Evolutionary conservation across 176 grass and related monocot species (phyloP).

Genomic region (Oropetium thomaeum): DNA sequence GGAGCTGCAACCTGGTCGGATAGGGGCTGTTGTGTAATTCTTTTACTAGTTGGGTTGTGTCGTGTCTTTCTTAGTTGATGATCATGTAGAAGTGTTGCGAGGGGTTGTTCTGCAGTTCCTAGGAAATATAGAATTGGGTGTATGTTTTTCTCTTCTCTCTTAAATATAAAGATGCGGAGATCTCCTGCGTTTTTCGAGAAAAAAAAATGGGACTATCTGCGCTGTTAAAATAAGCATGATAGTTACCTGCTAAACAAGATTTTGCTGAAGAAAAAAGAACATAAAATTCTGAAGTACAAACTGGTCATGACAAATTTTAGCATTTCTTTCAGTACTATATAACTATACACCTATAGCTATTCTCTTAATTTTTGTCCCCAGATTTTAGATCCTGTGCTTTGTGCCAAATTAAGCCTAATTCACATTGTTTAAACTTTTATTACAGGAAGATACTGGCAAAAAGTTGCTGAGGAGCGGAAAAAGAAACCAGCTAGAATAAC

Average conservation of each 20-base stretch:
- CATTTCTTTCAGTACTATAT: background rate
- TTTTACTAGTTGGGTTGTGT: no score
- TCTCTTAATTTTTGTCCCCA: background rate
- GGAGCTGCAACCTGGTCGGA: no score
- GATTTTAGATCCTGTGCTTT: background rate
- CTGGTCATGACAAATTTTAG: background rate
- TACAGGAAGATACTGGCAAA: slow-evolving; percentile 92
- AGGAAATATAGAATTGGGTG: no score
- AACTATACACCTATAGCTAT: background rate
- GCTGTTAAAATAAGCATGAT: background rate
- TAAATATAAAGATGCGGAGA: no score
- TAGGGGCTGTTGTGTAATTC: no score
- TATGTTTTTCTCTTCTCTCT: no score
- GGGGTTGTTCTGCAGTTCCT: no score
- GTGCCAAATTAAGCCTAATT: background rate
- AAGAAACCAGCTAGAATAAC: slow-evolving; percentile 93
- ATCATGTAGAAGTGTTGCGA: no score
- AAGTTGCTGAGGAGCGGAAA: slow-evolving; percentile 77
- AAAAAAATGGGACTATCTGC: no score
- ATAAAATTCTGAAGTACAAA: background rate
- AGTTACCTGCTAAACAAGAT: background rate
- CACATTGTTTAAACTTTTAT: slow-evolving; percentile 23
- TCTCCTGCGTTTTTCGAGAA: no score
- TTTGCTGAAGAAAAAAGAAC: background rate
- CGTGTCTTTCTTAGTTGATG: no score